Evolutionary conservation across 495 filamentous ascomycete species (phyloP).

Genomic region (Xylaria palmicola): DNA sequence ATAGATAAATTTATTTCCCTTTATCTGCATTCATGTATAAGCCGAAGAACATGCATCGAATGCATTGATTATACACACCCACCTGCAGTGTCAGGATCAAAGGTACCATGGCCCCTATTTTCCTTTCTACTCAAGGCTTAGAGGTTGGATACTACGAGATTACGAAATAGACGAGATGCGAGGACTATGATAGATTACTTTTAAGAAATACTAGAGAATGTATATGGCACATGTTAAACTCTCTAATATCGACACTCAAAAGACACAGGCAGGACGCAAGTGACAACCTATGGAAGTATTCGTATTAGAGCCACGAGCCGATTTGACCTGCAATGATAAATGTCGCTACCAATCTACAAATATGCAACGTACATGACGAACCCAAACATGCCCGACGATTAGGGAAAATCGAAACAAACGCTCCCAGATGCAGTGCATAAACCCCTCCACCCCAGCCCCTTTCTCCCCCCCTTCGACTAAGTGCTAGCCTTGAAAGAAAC

Average conservation of each 20-base stretch:
- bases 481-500: background rate
- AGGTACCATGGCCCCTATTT: too few species aligned
- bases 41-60: too few species aligned
- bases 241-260: too few species aligned
- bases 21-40: too few species aligned
- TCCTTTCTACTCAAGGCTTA: too few species aligned
- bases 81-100: too few species aligned
- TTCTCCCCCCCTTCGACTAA: constrained; percentile 12
- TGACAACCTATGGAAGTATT: background rate
- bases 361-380: constrained; percentile 4
- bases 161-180: background rate
- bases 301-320: background rate
- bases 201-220: background rate
- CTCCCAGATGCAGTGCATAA: constrained; percentile 10
- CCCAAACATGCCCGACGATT: constrained; percentile 3
- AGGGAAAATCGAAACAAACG: constrained; percentile 1
- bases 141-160: background rate
- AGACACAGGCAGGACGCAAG: background rate
- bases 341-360: background rate
- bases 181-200: too few species aligned
- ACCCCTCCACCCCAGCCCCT: too few species aligned
- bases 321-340: background rate
- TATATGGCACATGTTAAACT: background rate
- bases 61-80: too few species aligned
- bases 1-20: too few species aligned